Base-by-base conservation (phyloP, 805 yeast genomes). In the Kuraishia molischiana region DNA sequence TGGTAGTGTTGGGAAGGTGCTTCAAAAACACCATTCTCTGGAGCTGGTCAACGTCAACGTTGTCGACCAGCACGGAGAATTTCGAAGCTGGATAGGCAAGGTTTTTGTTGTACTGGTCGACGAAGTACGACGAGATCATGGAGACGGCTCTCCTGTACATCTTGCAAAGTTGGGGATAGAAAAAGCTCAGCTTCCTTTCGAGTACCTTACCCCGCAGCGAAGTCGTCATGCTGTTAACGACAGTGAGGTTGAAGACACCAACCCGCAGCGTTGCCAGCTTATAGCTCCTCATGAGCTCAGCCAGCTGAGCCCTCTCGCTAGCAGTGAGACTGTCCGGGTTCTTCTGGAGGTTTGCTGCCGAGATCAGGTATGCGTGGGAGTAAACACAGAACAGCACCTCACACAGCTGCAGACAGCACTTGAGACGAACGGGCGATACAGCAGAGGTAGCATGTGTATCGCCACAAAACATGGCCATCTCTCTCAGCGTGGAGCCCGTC, bases 1-100 rank as follows among this genome's bases (percentile, higher is more conserved):
- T 10, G 10, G 36, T 17, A 11, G 26, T 24, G 14, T 39, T 37
- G 6, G 34, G 34, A 3, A 32, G 26, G 3, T 24, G 11, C 10
- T 36, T 14, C 4, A 24, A 32, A 33, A 37, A 45, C 24, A 40
- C 33, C 15, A 46, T 24, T 2, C 29, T 22, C 38, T 45, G 50
- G n/a, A 44, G 31, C 3, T 38, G 32, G 4, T 39, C 37, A 24
- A 41, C 24, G 30, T 44, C 49, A 18, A 49, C 35, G 19, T 48
- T 50, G 38, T 49, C 52, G 17, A 49, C 41, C 17, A 41, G 26
- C 24, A 13, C 15, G 34, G 35, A 14, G 5, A 19, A 21, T n/a
- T 22, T 5, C 26, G 22, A 22, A 3, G 13, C 28, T 11, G 3
- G 8, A n/a, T 17, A 10, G 13, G 17, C 28, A 14, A n/a, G 26